Evolutionary conservation across 2,329 filamentous ascomycete genomes (phyloP).

Genomic region (Macrophomina pseudophaseolina): DNA sequence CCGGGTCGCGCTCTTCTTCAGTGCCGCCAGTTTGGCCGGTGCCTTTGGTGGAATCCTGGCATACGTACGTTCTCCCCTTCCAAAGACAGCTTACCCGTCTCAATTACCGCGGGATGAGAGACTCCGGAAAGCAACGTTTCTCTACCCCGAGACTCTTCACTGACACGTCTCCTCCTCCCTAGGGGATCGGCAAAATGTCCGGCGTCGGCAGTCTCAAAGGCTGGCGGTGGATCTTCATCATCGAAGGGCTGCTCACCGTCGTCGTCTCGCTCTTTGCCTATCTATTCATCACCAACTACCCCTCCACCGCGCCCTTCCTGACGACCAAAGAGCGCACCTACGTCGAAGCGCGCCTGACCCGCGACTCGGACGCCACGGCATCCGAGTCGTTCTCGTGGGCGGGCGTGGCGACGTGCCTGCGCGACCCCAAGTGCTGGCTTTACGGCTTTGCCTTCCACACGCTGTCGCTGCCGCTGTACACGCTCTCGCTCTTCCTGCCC

Average conservation of each 20-base stretch:
- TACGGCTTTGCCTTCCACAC: constrained; percentile 76
- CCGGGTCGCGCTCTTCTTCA: constrained; percentile 65
- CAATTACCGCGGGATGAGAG: not conserved
- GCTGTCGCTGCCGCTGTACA: constrained; percentile 62
- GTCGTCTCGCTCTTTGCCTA: constrained; percentile 44
- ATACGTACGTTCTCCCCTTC: constrained; percentile 31
- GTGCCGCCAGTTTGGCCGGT: constrained; percentile 61
- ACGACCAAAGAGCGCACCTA: constrained; percentile 58
- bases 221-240: constrained; percentile 50
- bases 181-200: constrained; percentile 66
- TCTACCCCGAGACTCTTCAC: too few species aligned
- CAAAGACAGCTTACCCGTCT: not conserved
- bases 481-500: constrained; percentile 49
- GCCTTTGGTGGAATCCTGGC: constrained; percentile 67
- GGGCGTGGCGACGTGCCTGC: constrained; percentile 67
- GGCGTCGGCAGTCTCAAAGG: constrained; percentile 53
- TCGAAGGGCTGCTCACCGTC: constrained; percentile 45
- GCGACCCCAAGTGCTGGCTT: constrained; percentile 72
- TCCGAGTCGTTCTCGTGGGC: constrained; percentile 72
- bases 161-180: too few species aligned
- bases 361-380: constrained; percentile 72
- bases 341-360: constrained; percentile 66
- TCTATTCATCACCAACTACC: constrained; percentile 71
- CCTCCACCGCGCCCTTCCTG: constrained; percentile 63
- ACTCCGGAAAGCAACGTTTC: too few species aligned